Base-by-base conservation (phyloP, 768 basidiomycete genomes). In the Exsudoporus frostii region DNA sequence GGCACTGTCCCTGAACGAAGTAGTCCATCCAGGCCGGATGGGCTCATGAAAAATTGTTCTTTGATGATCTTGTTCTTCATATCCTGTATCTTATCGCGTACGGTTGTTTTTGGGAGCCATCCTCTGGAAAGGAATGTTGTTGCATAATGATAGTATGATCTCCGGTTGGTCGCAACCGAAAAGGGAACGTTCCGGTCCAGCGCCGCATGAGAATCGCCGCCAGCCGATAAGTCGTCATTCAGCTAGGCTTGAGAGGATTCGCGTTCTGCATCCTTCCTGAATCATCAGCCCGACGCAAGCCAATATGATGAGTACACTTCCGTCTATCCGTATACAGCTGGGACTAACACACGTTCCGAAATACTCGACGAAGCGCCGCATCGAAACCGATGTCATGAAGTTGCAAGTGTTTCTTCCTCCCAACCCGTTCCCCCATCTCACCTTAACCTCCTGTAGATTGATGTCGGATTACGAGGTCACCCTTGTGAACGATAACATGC, bases 361-460 rank as follows among this genome's bases (percentile, higher is more conserved):
- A 64, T 73, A 90, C 90, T 84, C 86, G 64, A 87, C 91, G 57
- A 97, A 91, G 73, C 89, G 96, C 55, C 88, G 96, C 55, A 95
- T 97, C 71, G 96, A 98, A 73, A 98, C 94, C 45, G 97, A 99
- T 78, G 96, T 99, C 48, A 97, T 98, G 96, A 98, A 98, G 78
- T 77, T 99, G 96, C 96, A 69, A 67, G 83, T 60, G 32, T 20
- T 41, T 50, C 25, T 20, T 45, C 27, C 48, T 36, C 36, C 45
- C 46, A 19, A 30, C 30, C 25, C 34, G 27, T 42, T 51, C 49
- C 43, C 39, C 24, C 41, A 20, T 48, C 57, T 66, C 22, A 64
- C 52, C n/a, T 17, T 34, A 41, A n/a, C 37, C 40, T 43, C 33
- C 32, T 56, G 4, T 70, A 98, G 96, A 76, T 73, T 98, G 65